Conservation (phyloP, 1,139 yeast species). For the Kodamaea plutei region DNA sequence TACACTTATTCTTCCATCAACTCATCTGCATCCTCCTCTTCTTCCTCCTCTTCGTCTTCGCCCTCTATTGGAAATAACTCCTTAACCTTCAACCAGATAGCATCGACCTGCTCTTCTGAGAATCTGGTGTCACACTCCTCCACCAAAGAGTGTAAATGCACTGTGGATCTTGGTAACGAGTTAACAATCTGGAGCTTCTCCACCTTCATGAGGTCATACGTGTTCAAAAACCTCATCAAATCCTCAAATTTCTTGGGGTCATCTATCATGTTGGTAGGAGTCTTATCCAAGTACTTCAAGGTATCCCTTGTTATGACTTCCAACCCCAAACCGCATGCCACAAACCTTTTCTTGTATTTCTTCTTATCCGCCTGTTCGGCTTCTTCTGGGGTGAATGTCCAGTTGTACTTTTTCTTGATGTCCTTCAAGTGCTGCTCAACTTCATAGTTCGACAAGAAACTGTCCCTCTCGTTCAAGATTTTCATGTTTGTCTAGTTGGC, state of each 20-base stretch:
- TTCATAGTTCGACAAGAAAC: conserved; percentile 68
- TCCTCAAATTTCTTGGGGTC: conserved; percentile 46
- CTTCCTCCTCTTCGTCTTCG: conserved; percentile 32
- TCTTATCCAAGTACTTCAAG: conserved; percentile 43
- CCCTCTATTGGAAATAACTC: conserved; percentile 46
- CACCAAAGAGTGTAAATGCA: conserved; percentile 69
- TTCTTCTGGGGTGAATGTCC: conserved; percentile 41
- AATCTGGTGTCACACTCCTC: conserved; percentile 92
- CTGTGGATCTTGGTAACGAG: conserved; percentile 73
- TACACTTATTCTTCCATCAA: conserved; percentile 6
- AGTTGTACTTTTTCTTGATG: conserved; percentile 44
- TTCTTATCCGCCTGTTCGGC: conserved; percentile 22
- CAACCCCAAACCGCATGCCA: conserved; percentile 44
- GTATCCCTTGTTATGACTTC: conserved; percentile 71
- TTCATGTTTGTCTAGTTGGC: conserved; percentile 24
- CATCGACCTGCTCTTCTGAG: conserved; percentile 55
- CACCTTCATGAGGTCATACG: conserved; percentile 65
- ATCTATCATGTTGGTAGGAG: conserved; percentile 41
- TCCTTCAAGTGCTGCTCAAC: conserved; percentile 58
- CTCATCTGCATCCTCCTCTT: conserved; percentile 18
- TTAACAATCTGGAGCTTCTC: conserved; percentile 85
- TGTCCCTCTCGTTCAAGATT: conserved; percentile 48
- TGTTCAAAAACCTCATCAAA: conserved; percentile 50
- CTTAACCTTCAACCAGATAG: conserved; percentile 48
- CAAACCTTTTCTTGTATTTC: conserved; percentile 38